These are phyloP conservation scores for Tremellales sp. DNA, from an alignment of 1,284 basidiomycete genomes.

Conservation along the genomic window DNA sequence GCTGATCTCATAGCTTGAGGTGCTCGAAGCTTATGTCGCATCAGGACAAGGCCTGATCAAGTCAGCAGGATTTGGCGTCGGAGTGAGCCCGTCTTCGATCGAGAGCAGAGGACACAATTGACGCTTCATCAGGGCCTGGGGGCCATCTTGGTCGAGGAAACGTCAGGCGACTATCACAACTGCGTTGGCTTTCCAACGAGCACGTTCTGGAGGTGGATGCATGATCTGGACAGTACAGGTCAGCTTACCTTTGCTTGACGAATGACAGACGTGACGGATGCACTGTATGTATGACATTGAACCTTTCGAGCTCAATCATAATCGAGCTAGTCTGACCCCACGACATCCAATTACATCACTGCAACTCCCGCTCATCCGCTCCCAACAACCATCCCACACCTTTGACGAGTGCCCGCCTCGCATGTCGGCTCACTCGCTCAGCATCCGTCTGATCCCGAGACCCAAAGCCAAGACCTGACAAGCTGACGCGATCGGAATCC, in stretches of 20 bases:
- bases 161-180: slow-evolving; percentile 91
- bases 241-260: too few species aligned
- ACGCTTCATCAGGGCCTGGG: slow-evolving; percentile 63
- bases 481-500: slow-evolving; percentile 9
- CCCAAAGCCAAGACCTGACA: slow-evolving; percentile 12
- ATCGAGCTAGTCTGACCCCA: too few species aligned
- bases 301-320: too few species aligned
- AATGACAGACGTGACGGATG: neutral
- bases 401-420: slow-evolving; percentile 43
- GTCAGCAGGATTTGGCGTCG: slow-evolving; percentile 92
- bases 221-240: too few species aligned
- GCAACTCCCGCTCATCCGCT: slow-evolving; percentile 43
- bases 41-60: slow-evolving; percentile 84
- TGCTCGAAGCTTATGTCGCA: slow-evolving; percentile 80
- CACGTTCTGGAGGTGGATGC: slow-evolving; percentile 47
- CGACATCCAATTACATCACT: neutral
- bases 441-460: slow-evolving; percentile 15
- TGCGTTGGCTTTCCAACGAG: slow-evolving; percentile 37
- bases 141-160: slow-evolving; percentile 69
- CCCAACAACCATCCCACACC: slow-evolving; percentile 50
- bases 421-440: slow-evolving; percentile 37
- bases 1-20: slow-evolving; percentile 30
- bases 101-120: neutral
- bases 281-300: neutral
- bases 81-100: slow-evolving; percentile 55